A percentile compares a stretch with the other conserved stretches of the same genome.
phyloP scores from a whole-genome alignment of 2,329 filamentous ascomycete genomes.

The Fusarium nygamai region DNA sequence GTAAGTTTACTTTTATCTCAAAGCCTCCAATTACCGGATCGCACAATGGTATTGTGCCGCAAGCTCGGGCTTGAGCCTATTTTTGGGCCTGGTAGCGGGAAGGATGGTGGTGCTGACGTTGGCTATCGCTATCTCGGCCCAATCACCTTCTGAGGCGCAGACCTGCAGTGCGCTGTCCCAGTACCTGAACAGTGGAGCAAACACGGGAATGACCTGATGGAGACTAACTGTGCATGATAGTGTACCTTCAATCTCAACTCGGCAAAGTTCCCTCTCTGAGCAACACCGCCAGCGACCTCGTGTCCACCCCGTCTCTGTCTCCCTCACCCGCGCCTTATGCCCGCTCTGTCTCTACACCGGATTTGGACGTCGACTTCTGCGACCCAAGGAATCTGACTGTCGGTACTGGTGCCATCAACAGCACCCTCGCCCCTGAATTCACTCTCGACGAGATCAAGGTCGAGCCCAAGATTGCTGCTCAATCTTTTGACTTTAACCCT shows the following conservation, averaged over 20 bases:
- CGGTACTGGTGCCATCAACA: slow-evolving; percentile 60
- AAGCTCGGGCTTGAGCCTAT: slow-evolving; percentile 30
- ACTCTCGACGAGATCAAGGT: slow-evolving; percentile 70
- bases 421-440: slow-evolving; percentile 68
- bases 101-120: slow-evolving; percentile 31
- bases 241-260: slow-evolving; percentile 60
- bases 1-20: slow-evolving; percentile 64
- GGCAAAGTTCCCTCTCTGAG: slow-evolving; percentile 68
- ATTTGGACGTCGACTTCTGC: slow-evolving; percentile 84
- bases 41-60: slow-evolving; percentile 23
- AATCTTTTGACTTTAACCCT: slow-evolving; percentile 63
- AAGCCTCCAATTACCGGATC: slow-evolving; percentile 5
- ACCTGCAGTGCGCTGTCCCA: slow-evolving; percentile 34
- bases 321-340: slow-evolving; percentile 86
- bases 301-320: slow-evolving; percentile 83
- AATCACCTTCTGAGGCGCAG: slow-evolving; percentile 34
- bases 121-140: slow-evolving; percentile 19
- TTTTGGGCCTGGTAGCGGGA: slow-evolving; percentile 30
- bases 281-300: slow-evolving; percentile 73
- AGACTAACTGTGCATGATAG: slow-evolving; percentile 54
- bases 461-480: slow-evolving; percentile 59
- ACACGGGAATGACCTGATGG: slow-evolving; percentile 23
- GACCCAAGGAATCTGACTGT: slow-evolving; percentile 92
- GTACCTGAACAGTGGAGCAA: slow-evolving; percentile 38
- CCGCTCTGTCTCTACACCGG: slow-evolving; percentile 69